Conservation (phyloP, 2,329 filamentous ascomycete genomes). For the Penicillium sp. region DNA sequence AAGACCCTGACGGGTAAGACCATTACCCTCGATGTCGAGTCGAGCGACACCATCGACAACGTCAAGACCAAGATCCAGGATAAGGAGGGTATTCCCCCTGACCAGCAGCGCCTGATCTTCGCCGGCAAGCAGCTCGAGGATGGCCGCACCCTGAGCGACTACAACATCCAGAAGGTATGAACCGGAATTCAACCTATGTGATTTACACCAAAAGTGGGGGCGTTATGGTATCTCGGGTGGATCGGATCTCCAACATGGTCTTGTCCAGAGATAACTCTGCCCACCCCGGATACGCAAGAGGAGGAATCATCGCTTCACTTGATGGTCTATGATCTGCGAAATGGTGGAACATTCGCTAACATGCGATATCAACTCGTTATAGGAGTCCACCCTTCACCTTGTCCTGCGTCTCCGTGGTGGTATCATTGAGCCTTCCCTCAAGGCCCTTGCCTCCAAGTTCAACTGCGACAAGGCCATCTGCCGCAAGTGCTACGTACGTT, state of each 20-base stretch:
- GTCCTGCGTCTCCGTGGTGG: slow-evolving; percentile 98
- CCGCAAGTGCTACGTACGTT: slow-evolving; percentile 99
- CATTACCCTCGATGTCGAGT: slow-evolving; percentile 99
- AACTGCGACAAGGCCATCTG: slow-evolving; percentile 99
- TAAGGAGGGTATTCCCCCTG: slow-evolving; percentile 97
- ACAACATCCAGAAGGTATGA: slow-evolving; percentile 98
- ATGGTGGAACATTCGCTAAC: slow-evolving; percentile 32
- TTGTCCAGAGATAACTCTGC: background rate
- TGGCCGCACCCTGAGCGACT: slow-evolving; percentile 92
- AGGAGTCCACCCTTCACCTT: slow-evolving; percentile 98
- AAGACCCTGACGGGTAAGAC: slow-evolving; percentile 99
- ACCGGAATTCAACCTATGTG: slow-evolving; percentile 9
- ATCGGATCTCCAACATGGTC: background rate
- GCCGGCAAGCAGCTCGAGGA: slow-evolving; percentile 99
- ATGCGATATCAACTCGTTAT: slow-evolving; percentile 23
- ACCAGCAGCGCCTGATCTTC: slow-evolving; percentile 98
- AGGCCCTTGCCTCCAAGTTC: slow-evolving; percentile 98
- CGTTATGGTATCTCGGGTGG: slow-evolving; percentile 4
- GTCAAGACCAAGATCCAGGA: slow-evolving; percentile 99
- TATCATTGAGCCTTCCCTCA: slow-evolving; percentile 98
- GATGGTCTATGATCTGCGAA: background rate
- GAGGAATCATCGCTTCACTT: background rate
- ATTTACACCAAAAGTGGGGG: slow-evolving; percentile 7
- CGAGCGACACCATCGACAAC: slow-evolving; percentile 98
- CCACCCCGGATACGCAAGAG: slow-evolving; percentile 11